A percentile compares a stretch with the other conserved stretches of the same genome.
phyloP scores from a whole-genome alignment of 1,284 basidiomycete genomes.

The Xerocomus amazonicus region DNA sequence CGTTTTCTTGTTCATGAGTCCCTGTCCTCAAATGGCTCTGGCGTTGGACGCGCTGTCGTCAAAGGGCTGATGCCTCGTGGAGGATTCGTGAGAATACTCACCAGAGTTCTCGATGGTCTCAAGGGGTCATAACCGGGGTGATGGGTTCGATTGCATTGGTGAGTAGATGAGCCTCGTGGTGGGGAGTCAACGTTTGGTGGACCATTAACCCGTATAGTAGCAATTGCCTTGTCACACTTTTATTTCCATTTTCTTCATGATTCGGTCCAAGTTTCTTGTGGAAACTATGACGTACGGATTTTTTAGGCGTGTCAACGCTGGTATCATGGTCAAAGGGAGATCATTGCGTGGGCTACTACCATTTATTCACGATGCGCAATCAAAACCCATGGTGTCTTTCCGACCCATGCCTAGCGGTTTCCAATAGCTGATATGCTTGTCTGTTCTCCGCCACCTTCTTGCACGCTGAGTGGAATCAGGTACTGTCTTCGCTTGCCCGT shows the following conservation, averaged over 20 bases:
- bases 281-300: not conserved
- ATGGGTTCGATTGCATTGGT: not conserved
- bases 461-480: too few relatives aligned
- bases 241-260: not conserved
- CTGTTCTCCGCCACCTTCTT: too few relatives aligned
- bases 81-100: constrained; percentile 24
- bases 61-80: constrained; percentile 24
- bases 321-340: too few relatives aligned
- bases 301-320: too few relatives aligned
- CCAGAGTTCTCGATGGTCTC: constrained; percentile 18
- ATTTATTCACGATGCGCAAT: too few relatives aligned
- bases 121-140: constrained; percentile 7
- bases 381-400: too few relatives aligned
- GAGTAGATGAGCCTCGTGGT: not conserved
- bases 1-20: constrained; percentile 63
- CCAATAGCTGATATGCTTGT: too few relatives aligned
- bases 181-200: not conserved
- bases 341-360: too few relatives aligned
- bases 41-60: constrained; percentile 7
- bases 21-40: constrained; percentile 1
- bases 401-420: too few relatives aligned
- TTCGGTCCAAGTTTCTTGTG: not conserved
- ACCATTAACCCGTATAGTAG: not conserved
- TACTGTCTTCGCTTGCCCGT: too few relatives aligned
- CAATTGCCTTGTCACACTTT: not conserved